Evolutionary conservation across 805 yeast genomes (phyloP).

Genomic region (Candida maltosa): DNA sequence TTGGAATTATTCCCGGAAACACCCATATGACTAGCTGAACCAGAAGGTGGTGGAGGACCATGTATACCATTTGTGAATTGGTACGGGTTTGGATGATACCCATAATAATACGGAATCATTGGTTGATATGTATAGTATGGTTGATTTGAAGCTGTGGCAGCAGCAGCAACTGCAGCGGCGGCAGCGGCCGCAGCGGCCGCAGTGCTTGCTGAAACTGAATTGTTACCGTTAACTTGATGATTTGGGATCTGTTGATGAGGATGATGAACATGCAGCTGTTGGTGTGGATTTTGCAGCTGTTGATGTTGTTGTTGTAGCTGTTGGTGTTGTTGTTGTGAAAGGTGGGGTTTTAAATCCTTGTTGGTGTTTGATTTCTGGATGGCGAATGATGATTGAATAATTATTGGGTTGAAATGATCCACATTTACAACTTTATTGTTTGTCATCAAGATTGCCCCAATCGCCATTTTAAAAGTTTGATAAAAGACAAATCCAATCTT

Average conservation of each 20-base stretch:
- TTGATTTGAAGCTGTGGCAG: neutral
- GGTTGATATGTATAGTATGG: conserved; percentile 5
- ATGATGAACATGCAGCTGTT: neutral
- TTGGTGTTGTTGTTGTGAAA: neutral
- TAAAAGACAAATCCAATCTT: conserved; percentile 65
- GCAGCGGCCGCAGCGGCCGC: no score
- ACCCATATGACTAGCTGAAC: no score
- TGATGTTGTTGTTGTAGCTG: conserved; percentile 1
- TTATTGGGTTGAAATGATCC: conserved; percentile 17
- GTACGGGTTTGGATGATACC: conserved; percentile 9
- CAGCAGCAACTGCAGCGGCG: neutral
- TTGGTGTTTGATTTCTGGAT: conserved; percentile 24
- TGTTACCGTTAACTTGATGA: neutral
- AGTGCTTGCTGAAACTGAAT: neutral
- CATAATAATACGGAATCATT: conserved; percentile 9
- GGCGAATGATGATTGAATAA: conserved; percentile 39
- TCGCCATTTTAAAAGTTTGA: conserved; percentile 54
- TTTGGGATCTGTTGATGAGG: neutral
- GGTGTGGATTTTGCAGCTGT: conserved; percentile 1
- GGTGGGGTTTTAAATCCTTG: neutral
- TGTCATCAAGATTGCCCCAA: conserved; percentile 54
- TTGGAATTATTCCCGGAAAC: no score
- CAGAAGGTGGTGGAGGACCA: neutral
- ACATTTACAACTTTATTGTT: conserved; percentile 32
- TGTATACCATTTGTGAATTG: neutral